Base-by-base conservation (phyloP, 306 rosid species). In the Citrullus amarus region DNA sequence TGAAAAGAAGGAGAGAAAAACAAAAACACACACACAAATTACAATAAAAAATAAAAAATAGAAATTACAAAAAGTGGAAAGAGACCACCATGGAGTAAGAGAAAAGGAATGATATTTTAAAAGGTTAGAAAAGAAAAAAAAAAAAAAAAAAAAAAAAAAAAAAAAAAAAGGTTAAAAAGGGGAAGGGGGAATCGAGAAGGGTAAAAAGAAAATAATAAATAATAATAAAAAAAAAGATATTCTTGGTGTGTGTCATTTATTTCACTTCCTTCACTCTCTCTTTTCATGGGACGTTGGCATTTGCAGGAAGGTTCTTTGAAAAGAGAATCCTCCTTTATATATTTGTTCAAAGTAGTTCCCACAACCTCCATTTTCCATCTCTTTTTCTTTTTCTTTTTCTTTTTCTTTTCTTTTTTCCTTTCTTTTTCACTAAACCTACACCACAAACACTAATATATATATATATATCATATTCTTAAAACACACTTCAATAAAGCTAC, bases 321-420 rank as follows among this genome's bases (percentile, higher is more conserved):
- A 69, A 69, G 36, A 69, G 75, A 69, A 69, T 43, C 75, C 75
- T 69, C 75, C 55, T 69, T 69, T 68, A 20, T 38, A 10, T 48
- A 48, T 48, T 1, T 48, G 15, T 68, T 68, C 74, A 68, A 68
- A 68, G 34, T 2, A 68, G 28, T 68, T 68, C 30, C 75, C 48
- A 39, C 51, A 68, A 43, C 20, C 75, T 28, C 55, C 8, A 36
- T 38, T 66, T 66, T 20, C 13, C 39, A 8, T 67, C 41, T 6
- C 30, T 61, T 59, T 20, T 25, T 59, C 36, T 20, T 48, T 12
- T 48, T 0, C 8, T 10, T 48, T 2, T 48, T 60, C 20, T 58
- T 2, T 4, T 28, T 30, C 13, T 12, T 63, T 63, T 36, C 2
- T 14, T 46, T 3, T 46, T 60, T 58, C 22, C 4, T 4, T 60